Percentiles rank a stretch among this genome's conserved stretches.
Conservation (phyloP, 345 rosid species). For the Gossypium arboreum region DNA sequence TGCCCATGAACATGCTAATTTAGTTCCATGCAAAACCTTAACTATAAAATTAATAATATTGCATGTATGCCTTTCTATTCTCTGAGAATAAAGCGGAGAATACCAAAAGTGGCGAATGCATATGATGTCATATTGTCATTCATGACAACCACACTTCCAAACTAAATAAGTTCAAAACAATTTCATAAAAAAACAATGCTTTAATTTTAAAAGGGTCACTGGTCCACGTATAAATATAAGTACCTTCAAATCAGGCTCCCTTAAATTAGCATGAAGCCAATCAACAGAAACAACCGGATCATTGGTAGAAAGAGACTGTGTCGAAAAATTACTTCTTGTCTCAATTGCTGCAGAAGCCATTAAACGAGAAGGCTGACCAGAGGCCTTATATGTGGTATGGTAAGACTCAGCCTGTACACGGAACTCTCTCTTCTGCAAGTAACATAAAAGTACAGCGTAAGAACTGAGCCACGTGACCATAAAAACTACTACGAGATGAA, state of each 20-base stretch:
- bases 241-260: constrained; percentile 83
- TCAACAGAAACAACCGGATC: constrained; percentile 91
- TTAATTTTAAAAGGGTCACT: neutral
- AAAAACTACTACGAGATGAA: constrained; percentile 1
- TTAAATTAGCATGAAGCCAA: constrained; percentile 86
- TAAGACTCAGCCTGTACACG: constrained; percentile 23
- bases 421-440: constrained; percentile 45
- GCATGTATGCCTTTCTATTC: neutral
- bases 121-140: neutral
- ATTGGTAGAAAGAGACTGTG: constrained; percentile 43
- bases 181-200: neutral
- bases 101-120: neutral
- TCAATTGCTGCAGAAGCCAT: constrained; percentile 49
- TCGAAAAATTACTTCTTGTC: constrained; percentile 36
- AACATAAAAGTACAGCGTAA: constrained; percentile 14
- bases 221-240: neutral
- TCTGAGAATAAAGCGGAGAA: neutral
- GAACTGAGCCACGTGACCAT: constrained; percentile 9
- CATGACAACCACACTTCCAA: neutral
- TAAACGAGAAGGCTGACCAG: constrained; percentile 32
- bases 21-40: neutral
- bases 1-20: neutral
- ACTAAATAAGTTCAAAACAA: neutral
- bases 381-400: constrained; percentile 24
- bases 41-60: neutral